Evolutionary conservation across 306 rosid species (phyloP), one percentile per base, ranked within the genome.

Genomic region (Dryas drummondii): DNA sequence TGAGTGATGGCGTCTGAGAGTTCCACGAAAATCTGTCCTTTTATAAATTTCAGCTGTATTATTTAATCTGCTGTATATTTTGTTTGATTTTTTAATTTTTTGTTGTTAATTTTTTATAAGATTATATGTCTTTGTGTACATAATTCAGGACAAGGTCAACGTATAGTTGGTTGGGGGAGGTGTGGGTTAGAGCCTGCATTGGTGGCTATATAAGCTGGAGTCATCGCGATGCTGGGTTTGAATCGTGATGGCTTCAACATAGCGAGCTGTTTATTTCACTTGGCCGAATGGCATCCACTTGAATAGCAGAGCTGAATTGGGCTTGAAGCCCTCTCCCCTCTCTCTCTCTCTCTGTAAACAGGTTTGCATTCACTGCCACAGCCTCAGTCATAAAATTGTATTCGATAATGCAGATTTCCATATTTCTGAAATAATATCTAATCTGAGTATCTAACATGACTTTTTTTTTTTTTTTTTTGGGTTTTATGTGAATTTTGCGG

Each of bases 251-350:
- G 81, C 71, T 84, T 78, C 46, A 79, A 80, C 78, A 70, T 83
- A 77, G 78, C 77, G 58, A 84, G 87, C 79, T 83, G 76, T 74
- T 86, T 88, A 66, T 82, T 80, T 76, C 98, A 93, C 78, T 85
- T 90, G 79, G 97, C 96, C 26, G 98, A 93, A 81, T 93, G 98
- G 98, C 98, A 93, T 83, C 98, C 98, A 16, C 82, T 91, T 64
- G 80, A 91, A 89, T 89, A 88, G 76, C 87, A 72, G n/a, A 72
- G 86, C 49, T 78, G 72, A 85, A 62, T 75, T 5, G 96, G 97
- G 92, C 88, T 78, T 82, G 81, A 75, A 71, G 88, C 93, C 93
- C 89, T 82, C 84, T 66, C 77, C 40, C 77, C 40, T 80, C 77
- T 32, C 67, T 63, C 22, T 80, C 77, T 32, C 67, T 63, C 56